phyloP scores from a whole-genome alignment of 2,329 filamentous ascomycete genomes.

The Lecanicillium sp. region DNA sequence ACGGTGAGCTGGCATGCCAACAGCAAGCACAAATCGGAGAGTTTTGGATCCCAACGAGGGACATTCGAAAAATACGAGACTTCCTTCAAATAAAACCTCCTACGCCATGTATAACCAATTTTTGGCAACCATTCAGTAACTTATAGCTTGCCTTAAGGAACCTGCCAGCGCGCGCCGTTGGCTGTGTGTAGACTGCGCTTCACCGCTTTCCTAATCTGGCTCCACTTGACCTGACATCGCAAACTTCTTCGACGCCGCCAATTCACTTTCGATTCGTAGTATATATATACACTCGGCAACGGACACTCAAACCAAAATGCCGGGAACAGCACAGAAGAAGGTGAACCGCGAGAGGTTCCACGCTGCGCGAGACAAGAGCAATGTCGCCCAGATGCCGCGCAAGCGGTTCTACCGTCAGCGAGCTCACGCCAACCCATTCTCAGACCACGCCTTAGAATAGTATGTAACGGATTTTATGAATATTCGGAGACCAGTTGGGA shows the following conservation, averaged over 20 bases:
- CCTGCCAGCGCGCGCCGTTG: too few relatives aligned
- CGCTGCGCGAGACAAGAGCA: conserved; percentile 46
- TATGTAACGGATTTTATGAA: conserved; percentile 38
- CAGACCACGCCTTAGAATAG: conserved; percentile 87
- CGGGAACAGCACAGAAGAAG: conserved; percentile 44
- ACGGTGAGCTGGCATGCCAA: too few relatives aligned
- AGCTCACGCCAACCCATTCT: conserved; percentile 97
- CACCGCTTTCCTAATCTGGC: conserved; percentile 15
- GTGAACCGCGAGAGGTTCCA: conserved; percentile 63
- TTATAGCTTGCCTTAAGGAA: too few relatives aligned
- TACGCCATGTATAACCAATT: too few relatives aligned
- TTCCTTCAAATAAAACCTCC: too few relatives aligned
- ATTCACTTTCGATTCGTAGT: too few relatives aligned
- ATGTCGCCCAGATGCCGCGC: conserved; percentile 62
- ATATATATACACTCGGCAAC: neutral
- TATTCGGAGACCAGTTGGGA: too few relatives aligned
- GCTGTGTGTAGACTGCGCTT: neutral
- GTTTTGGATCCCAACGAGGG: too few relatives aligned
- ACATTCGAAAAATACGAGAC: too few relatives aligned
- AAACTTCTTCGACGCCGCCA: too few relatives aligned
- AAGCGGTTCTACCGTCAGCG: conserved; percentile 97
- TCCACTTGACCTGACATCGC: neutral
- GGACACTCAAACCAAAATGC: conserved; percentile 19
- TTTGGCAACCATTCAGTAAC: too few relatives aligned
- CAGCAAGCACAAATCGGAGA: too few relatives aligned